A percentile compares a stretch with the other conserved stretches of the same genome.
These are phyloP conservation scores for Penicillium ochrochloron DNA, from an alignment of 495 filamentous ascomycete genomes.

Conservation along the genomic window DNA sequence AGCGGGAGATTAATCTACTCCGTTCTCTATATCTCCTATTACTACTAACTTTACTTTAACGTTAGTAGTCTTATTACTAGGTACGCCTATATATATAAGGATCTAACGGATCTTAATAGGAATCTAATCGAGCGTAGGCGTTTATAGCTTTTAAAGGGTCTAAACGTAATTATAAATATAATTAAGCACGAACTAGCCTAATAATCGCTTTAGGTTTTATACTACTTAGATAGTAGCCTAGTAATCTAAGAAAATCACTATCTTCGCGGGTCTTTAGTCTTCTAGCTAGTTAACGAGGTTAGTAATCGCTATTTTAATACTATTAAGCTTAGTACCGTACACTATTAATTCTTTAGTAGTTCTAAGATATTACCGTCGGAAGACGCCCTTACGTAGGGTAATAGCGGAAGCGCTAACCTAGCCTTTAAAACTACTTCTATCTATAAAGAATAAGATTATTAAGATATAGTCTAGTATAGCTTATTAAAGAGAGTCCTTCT, in stretches of 20 bases:
- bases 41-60: conserved; percentile 1
- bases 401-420: background rate
- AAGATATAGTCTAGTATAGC: background rate
- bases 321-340: background rate
- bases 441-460: background rate
- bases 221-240: background rate
- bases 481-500: background rate
- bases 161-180: background rate
- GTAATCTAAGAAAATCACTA: background rate
- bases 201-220: background rate
- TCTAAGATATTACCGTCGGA: background rate
- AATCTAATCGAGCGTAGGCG: background rate
- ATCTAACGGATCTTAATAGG: background rate
- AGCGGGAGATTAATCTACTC: background rate
- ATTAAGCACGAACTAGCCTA: background rate
- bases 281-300: background rate
- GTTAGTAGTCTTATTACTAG: background rate
- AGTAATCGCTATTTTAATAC: conserved; percentile 3
- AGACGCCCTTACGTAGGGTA: background rate
- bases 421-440: background rate
- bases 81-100: background rate
- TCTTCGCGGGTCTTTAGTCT: background rate
- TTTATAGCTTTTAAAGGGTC: background rate
- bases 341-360: background rate
- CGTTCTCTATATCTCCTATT: background rate